Evolutionary conservation across 2,329 filamentous ascomycete genomes (phyloP).

Genomic region (Monosporascus sp.): DNA sequence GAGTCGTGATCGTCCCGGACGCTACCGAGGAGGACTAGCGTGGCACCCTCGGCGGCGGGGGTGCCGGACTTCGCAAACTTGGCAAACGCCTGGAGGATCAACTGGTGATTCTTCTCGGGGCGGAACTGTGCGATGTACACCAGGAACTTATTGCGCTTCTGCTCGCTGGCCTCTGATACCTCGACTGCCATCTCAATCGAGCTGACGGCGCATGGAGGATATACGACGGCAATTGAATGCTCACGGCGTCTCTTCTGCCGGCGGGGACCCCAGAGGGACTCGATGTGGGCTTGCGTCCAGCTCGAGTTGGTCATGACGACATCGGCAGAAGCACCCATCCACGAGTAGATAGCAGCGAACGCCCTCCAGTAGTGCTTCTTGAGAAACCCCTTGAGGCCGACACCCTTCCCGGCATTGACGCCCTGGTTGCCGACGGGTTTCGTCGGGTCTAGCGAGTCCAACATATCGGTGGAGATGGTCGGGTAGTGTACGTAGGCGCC

Average conservation of each 20-base stretch:
- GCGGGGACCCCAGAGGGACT: slow-evolving; percentile 67
- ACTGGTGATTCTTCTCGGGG: slow-evolving; percentile 90
- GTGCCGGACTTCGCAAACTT: slow-evolving; percentile 59
- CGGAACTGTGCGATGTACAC: slow-evolving; percentile 97
- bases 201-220: slow-evolving; percentile 85
- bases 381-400: slow-evolving; percentile 59
- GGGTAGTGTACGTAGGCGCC: slow-evolving; percentile 97
- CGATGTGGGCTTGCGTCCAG: slow-evolving; percentile 86
- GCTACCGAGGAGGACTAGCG: slow-evolving; percentile 80
- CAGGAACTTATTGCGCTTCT: slow-evolving; percentile 62
- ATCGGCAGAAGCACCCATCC: slow-evolving; percentile 77
- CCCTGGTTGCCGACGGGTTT: slow-evolving; percentile 57
- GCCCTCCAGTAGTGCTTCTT: slow-evolving; percentile 84
- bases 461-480: slow-evolving; percentile 97
- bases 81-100: slow-evolving; percentile 81
- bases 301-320: slow-evolving; percentile 96
- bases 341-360: slow-evolving; percentile 78
- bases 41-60: slow-evolving; percentile 48
- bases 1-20: slow-evolving; percentile 81
- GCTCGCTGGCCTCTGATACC: slow-evolving; percentile 64
- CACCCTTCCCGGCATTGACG: slow-evolving; percentile 77
- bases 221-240: slow-evolving; percentile 67
- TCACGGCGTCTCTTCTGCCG: slow-evolving; percentile 37
- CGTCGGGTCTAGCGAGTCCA: slow-evolving; percentile 68
- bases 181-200: slow-evolving; percentile 73